These are phyloP conservation scores for Leccinum sublutescens DNA, from an alignment of 768 basidiomycete species.

Conservation along the genomic window DNA sequence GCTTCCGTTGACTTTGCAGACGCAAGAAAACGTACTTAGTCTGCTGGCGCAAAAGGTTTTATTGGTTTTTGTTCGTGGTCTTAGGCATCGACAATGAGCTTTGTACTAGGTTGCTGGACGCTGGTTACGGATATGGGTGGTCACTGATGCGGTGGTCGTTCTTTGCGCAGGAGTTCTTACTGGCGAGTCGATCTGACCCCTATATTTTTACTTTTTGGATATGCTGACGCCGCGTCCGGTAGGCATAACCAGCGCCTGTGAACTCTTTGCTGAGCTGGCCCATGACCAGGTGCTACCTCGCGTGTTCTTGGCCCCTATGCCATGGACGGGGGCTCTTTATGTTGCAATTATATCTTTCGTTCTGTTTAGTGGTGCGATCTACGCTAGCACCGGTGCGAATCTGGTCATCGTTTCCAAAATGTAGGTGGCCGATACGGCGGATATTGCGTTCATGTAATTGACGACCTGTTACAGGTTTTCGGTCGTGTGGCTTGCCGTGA, in stretches of 20 bases:
- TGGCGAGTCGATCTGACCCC: slow-evolving; percentile 36
- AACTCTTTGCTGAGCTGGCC: slow-evolving; percentile 56
- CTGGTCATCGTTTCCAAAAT: slow-evolving; percentile 58
- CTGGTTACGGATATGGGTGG: slow-evolving; percentile 63
- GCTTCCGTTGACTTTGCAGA: slow-evolving; percentile 50
- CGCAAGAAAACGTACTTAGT: slow-evolving; percentile 61
- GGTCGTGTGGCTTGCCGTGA: slow-evolving; percentile 63
- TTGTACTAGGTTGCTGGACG: slow-evolving; percentile 48
- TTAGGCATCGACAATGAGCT: background rate
- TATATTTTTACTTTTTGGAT: background rate
- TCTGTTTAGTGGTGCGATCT: slow-evolving; percentile 50
- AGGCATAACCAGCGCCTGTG: slow-evolving; percentile 60
- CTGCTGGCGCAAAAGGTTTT: slow-evolving; percentile 57
- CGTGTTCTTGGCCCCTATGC: slow-evolving; percentile 47
- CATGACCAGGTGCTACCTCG: slow-evolving; percentile 60
- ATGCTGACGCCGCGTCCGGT: background rate
- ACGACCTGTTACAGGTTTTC: slow-evolving; percentile 49
- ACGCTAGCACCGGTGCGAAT: slow-evolving; percentile 55
- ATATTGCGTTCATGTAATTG: background rate
- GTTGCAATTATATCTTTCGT: slow-evolving; percentile 51
- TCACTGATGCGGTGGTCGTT: slow-evolving; percentile 67
- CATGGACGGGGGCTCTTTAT: slow-evolving; percentile 50
- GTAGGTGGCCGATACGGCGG: slow-evolving; percentile 29
- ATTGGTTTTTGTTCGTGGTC: background rate
- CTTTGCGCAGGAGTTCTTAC: slow-evolving; percentile 71